These are phyloP conservation scores for Lippia alba DNA, from an alignment of 305 asterid genomes.

Conservation along the genomic window DNA sequence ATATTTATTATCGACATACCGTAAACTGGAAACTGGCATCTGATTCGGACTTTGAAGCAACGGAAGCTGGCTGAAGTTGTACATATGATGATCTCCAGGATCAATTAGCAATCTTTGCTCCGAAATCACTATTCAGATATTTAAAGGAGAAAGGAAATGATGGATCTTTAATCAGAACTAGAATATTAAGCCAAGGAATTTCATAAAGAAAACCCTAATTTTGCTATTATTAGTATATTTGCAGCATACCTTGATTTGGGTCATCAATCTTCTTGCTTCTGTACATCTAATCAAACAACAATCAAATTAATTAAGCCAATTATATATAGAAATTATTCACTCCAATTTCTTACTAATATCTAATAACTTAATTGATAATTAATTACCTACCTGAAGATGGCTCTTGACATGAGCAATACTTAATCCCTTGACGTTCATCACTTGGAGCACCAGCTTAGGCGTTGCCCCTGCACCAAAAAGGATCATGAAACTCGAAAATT, in stretches of 20 bases:
- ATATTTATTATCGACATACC: constrained; percentile 34
- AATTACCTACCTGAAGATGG: constrained; percentile 63
- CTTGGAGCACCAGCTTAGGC: constrained; percentile 72
- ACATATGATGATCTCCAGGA: constrained; percentile 55
- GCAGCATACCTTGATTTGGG: constrained; percentile 57
- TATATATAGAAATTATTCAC: too few species aligned
- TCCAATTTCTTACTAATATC: too few species aligned
- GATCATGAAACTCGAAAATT: background rate
- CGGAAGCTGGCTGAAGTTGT: constrained; percentile 61
- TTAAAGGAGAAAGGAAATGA: background rate
- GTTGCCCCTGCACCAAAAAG: constrained; percentile 57
- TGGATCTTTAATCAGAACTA: background rate
- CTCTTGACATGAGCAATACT: constrained; percentile 81
- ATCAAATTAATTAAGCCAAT: background rate
- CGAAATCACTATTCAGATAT: constrained; percentile 35
- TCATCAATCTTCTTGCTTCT: constrained; percentile 74
- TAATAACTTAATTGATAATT: too few species aligned
- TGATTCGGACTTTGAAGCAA: constrained; percentile 54
- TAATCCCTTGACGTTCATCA: constrained; percentile 69
- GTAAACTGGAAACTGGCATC: constrained; percentile 42
- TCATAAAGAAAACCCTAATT: constrained; percentile 46
- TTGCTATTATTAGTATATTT: background rate
- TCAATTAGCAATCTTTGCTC: constrained; percentile 53
- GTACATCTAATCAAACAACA: constrained; percentile 50
- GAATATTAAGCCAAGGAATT: background rate